phyloP scores from a whole-genome alignment of 805 yeast species.

The Teunomyces tritomae region DNA sequence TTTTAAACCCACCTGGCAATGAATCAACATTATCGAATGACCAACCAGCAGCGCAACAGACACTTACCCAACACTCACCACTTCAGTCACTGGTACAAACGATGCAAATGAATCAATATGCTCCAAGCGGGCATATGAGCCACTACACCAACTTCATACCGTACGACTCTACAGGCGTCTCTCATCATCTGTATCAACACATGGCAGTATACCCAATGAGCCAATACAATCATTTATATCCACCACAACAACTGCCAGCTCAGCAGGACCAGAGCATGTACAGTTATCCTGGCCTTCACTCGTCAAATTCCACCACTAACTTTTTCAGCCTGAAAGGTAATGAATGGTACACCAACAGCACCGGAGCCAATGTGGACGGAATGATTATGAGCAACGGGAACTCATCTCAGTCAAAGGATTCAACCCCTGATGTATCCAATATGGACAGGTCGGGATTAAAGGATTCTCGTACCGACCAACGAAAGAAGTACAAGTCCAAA shows the following conservation, averaged over 20 bases:
- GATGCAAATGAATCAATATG: slow-evolving; percentile 1
- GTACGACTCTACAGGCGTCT: not conserved
- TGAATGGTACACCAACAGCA: not conserved
- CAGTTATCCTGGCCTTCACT: slow-evolving; percentile 5
- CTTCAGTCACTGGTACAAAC: slow-evolving; percentile 4
- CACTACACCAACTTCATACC: slow-evolving; percentile 29
- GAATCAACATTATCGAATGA: not conserved
- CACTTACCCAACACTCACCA: slow-evolving; percentile 5
- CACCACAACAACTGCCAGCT: slow-evolving; percentile 6
- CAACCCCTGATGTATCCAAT: not conserved
- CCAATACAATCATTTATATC: not conserved
- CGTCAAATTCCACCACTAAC: slow-evolving; percentile 6
- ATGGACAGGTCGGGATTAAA: not conserved
- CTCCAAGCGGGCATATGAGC: slow-evolving; percentile 17
- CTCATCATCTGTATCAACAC: slow-evolving; percentile 2
- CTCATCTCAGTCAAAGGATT: not conserved
- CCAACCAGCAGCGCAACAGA: slow-evolving; percentile 2
- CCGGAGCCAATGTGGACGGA: not conserved
- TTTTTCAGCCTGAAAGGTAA: slow-evolving; percentile 2
- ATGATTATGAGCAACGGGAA: not conserved
- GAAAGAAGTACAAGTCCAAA: slow-evolving; percentile 6
- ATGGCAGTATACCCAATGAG: slow-evolving; percentile 2
- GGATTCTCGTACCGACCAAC: not conserved
- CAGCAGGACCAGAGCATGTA: slow-evolving; percentile 4
- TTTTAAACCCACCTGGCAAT: not conserved